These are phyloP conservation scores for Lecanosticta acicola DNA, from an alignment of 2,329 filamentous ascomycete species.

Conservation along the genomic window DNA sequence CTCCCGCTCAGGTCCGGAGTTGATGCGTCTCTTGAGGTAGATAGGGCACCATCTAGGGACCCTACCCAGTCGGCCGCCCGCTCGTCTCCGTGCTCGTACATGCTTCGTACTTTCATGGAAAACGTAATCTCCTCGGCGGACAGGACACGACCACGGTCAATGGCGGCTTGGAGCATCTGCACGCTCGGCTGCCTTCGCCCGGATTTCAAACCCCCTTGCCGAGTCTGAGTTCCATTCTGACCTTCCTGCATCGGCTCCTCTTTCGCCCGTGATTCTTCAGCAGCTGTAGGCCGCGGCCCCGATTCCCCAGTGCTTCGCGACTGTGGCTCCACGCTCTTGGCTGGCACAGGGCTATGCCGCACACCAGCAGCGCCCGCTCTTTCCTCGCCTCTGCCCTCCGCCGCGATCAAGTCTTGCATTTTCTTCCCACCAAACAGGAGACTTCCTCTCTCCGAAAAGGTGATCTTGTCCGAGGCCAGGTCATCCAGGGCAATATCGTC, in stretches of 20 bases:
- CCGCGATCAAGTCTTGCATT: conserved; percentile 32
- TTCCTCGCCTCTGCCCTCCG: conserved; percentile 1
- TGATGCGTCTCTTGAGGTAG: conserved; percentile 2
- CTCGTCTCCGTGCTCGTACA: conserved; percentile 59
- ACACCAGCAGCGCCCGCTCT: conserved; percentile 5
- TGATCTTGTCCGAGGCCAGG: conserved; percentile 46
- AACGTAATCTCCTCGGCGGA: conserved; percentile 61
- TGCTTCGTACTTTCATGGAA: conserved; percentile 57
- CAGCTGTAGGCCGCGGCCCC: background rate
- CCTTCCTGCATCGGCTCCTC: background rate
- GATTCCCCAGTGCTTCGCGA: background rate
- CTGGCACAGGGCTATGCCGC: conserved; percentile 5
- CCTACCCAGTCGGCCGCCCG: conserved; percentile 43
- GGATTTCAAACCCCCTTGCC: conserved; percentile 16
- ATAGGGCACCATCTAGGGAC: conserved; percentile 4
- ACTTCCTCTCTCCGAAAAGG: conserved; percentile 57
- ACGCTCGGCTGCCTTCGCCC: conserved; percentile 32
- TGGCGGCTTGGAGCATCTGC: conserved; percentile 34
- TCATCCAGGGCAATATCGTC: conserved; percentile 48
- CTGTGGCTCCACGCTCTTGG: background rate
- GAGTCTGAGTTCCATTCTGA: background rate
- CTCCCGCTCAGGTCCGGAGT: conserved; percentile 10
- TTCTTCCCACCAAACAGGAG: conserved; percentile 52
- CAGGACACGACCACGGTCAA: conserved; percentile 43
- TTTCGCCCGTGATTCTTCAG: conserved; percentile 1